phyloP scores from a whole-genome alignment of 805 yeast genomes.

The Cyberlindnera japonica region DNA sequence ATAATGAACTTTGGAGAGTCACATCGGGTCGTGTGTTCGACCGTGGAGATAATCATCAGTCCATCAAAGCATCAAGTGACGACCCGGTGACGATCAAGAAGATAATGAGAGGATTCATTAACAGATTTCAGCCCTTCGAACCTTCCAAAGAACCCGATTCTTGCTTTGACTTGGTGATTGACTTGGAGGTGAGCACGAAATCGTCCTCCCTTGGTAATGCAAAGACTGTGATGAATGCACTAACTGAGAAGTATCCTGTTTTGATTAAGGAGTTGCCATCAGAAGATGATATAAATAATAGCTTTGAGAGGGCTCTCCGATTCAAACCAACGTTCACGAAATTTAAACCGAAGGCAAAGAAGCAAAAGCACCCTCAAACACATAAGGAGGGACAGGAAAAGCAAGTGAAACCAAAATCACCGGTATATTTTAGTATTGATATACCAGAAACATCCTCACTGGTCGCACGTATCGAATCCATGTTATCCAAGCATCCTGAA shows the following conservation, averaged over 20 bases:
- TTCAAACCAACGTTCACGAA: conserved; percentile 53
- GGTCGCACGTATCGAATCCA: neutral
- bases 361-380: conserved; percentile 1
- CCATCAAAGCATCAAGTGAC: conserved; percentile 52
- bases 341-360: conserved; percentile 22
- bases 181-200: conserved; percentile 42
- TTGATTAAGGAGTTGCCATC: conserved; percentile 41
- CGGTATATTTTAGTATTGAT: conserved; percentile 45
- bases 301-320: conserved; percentile 49
- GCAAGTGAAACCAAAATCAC: conserved; percentile 25
- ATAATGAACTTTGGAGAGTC: conserved; percentile 40
- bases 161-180: conserved; percentile 60
- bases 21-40: conserved; percentile 56
- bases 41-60: conserved; percentile 88
- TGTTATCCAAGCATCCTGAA: conserved; percentile 1
- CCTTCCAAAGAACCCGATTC: conserved; percentile 51
- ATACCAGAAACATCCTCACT: conserved; percentile 26
- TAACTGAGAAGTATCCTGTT: conserved; percentile 42
- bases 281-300: conserved; percentile 37
- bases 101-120: conserved; percentile 72
- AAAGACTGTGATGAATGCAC: conserved; percentile 34
- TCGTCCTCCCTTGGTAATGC: conserved; percentile 52
- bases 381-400: conserved; percentile 10
- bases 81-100: conserved; percentile 48
- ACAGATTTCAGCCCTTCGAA: conserved; percentile 61